A percentile compares a stretch with the other conserved stretches of the same genome.
These are phyloP conservation scores for Lippia alba DNA, from an alignment of 305 asterid genomes.

Conservation along the genomic window DNA sequence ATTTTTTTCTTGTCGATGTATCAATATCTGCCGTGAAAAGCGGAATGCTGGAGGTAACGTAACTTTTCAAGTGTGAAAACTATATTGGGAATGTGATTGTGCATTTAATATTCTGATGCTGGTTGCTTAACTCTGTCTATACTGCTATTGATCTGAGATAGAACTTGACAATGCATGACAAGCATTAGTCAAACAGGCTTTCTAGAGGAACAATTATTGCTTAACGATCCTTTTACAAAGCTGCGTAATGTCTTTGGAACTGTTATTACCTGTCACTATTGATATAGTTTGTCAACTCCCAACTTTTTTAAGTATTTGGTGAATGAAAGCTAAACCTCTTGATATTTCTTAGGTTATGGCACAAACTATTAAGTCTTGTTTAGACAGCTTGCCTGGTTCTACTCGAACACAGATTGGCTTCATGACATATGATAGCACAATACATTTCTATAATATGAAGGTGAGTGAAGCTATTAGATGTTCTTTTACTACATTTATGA, in stretches of 20 bases:
- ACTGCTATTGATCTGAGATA: not conserved
- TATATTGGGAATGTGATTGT: too few relatives aligned
- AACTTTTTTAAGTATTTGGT: conserved; percentile 11
- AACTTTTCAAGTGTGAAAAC: conserved; percentile 10
- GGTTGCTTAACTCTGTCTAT: conserved; percentile 14
- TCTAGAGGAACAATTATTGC: not conserved
- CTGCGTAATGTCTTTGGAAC: conserved; percentile 12
- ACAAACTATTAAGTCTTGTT: conserved; percentile 79
- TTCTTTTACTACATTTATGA: conserved; percentile 26
- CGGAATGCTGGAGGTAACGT: conserved; percentile 87
- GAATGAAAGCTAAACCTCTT: conserved; percentile 22
- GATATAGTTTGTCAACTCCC: conserved; percentile 12
- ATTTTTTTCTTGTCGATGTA: conserved; percentile 88
- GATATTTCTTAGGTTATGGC: conserved; percentile 71
- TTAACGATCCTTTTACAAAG: conserved; percentile 22
- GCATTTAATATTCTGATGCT: conserved; percentile 18
- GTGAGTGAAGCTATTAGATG: conserved; percentile 44
- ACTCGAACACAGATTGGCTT: conserved; percentile 94
- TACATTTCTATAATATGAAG: conserved; percentile 93
- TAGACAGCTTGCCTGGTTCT: conserved; percentile 85
- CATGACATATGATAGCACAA: conserved; percentile 84
- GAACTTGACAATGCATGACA: not conserved
- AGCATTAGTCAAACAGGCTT: not conserved
- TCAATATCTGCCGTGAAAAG: conserved; percentile 82
- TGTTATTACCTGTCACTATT: conserved; percentile 8